Evolutionary conservation across 441 rosid species (phyloP), one percentile per base, ranked within the genome.

Genomic region (Erodium trifolium): DNA sequence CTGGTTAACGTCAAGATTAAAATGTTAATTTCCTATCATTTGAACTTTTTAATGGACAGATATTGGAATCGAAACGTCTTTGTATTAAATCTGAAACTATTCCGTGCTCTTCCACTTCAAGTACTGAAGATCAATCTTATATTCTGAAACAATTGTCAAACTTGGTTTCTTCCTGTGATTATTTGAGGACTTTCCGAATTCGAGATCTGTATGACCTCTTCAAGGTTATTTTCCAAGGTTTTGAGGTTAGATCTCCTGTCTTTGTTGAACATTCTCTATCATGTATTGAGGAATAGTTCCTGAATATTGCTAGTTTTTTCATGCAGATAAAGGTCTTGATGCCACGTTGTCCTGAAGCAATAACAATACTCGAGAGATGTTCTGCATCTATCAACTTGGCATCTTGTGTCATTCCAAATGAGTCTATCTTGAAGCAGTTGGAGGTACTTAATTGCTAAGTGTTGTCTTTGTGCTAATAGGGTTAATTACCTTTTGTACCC

Each of bases 371-470:
- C 76, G 92, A 90, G 82, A 88, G 82, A 76, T 82, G 85, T 77
- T 72, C 82, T 70, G 78, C 88, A 66, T 79, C 76, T 31, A 63
- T 84, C 72, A 72, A 80, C 69, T 65, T 85, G 72, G 88, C 85
- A 5, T 77, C 78, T 68, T 87, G 96, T 76, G 77, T 85, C 69
- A 82, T 94, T 73, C 85, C 88, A 47, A 85, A 91, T 80, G 89
- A 88, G 79, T 75, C 89, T 65, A 76, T 75, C 65, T 74, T 86
- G 72, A 84, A 87, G 72, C 92, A 88, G 79, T 82, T 90, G 69
- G 93, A 90, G 99, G 99, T 94, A 87, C 71, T 73, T 23, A 55
- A 70, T 70, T 73, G 57, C 69, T 59, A 53, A 59, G 59, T 6
- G 29, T 62, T 62, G 65, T 12, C 37, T 62, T 62, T 62, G 60